Conservation (phyloP, 345 rosid genomes). For the Xanthoceras sorbifolium region DNA sequence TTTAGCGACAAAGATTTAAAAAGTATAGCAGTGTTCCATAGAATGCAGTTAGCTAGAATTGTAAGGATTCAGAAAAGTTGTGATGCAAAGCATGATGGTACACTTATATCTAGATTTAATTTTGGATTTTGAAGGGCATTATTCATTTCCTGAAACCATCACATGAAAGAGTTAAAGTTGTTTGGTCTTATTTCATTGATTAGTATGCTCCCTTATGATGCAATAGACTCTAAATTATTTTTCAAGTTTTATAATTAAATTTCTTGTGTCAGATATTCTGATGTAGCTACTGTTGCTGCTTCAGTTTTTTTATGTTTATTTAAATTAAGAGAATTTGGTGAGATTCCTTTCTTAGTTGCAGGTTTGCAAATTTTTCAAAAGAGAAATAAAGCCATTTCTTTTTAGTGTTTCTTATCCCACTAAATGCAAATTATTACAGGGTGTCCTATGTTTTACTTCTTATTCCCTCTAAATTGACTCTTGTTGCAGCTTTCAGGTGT, state of each 20-base stretch:
- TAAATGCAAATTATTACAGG: not conserved
- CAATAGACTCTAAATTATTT: not conserved
- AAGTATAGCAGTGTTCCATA: not conserved
- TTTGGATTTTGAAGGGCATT: not conserved
- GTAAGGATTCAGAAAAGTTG: not conserved
- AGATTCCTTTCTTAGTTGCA: slow-evolving; percentile 9
- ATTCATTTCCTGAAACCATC: not conserved
- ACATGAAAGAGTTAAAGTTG: slow-evolving; percentile 5
- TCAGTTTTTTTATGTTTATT: not conserved
- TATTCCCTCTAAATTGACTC: not conserved
- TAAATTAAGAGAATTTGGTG: not conserved
- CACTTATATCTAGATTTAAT: not conserved
- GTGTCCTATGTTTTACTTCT: not conserved
- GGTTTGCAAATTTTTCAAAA: slow-evolving; percentile 15
- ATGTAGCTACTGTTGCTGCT: slow-evolving; percentile 5
- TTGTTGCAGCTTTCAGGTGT: slow-evolving; percentile 14
- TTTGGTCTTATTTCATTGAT: not conserved
- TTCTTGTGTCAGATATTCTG: not conserved
- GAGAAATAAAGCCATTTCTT: not conserved
- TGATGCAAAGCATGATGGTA: not conserved
- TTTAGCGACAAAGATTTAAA: not conserved
- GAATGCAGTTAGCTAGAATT: not conserved
- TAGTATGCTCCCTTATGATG: slow-evolving; percentile 9
- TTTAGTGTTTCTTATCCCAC: not conserved
- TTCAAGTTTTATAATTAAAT: not conserved